Percentiles rank a stretch among this genome's conserved stretches.
These are phyloP conservation scores for Tetrahymena elliotti DNA, from an alignment of 73 alveolate species.

Conservation along the genomic window DNA sequence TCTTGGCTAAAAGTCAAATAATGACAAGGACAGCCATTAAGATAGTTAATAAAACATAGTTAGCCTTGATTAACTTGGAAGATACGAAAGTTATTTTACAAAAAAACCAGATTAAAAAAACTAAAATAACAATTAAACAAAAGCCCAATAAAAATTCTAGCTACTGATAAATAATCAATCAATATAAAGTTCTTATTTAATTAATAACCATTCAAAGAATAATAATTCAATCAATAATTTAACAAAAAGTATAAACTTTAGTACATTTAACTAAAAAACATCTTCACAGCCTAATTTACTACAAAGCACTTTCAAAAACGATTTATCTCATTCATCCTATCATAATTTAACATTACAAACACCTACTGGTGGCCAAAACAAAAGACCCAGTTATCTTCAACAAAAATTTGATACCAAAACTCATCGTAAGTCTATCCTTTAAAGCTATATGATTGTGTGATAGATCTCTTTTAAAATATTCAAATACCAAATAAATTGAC, in stretches of 20 bases:
- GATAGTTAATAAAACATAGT: not conserved
- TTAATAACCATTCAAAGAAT: not conserved
- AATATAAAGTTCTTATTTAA: not conserved
- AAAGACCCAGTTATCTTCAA: not conserved
- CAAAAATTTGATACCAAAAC: not conserved
- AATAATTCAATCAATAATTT: not conserved
- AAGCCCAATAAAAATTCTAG: not conserved
- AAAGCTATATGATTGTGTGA: not conserved
- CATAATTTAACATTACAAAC: no score
- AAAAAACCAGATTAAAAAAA: not conserved
- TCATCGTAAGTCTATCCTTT: not conserved
- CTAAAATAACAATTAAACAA: not conserved
- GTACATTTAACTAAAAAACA: not conserved
- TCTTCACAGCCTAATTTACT: not conserved
- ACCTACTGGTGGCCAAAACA: not conserved
- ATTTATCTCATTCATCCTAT: not conserved
- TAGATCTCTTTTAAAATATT: no score
- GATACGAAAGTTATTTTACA: not conserved
- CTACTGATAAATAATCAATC: not conserved
- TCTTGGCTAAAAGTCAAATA: not conserved
- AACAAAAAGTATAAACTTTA: no score
- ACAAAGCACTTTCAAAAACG: not conserved
- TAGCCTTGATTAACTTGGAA: not conserved
- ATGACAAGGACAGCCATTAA: not conserved
- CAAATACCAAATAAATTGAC: no score